Base-by-base conservation (phyloP, 495 filamentous ascomycete species). In the Halenospora varia region DNA sequence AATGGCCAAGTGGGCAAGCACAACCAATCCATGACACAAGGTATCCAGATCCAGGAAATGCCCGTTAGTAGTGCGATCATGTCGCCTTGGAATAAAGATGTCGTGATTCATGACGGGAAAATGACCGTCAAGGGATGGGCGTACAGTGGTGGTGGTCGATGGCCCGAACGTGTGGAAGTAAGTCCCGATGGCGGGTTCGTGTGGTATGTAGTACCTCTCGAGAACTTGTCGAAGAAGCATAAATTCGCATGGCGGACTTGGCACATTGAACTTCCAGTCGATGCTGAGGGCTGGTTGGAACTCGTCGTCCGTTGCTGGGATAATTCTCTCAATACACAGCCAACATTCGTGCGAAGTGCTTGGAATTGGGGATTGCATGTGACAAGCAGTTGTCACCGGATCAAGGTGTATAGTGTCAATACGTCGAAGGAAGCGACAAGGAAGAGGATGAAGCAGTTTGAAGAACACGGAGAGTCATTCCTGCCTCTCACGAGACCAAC, bases 351-450 rank as follows among this genome's bases (percentile, higher is more conserved):
- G 25, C 73, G 66, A 48, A 74, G 51, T 62, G 70, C 24, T 67
- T 77, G 74, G 77, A 80, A 81, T 65, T 87, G 82, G 83, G 84
- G 82, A 41, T 70, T 87, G 13, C 84, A 87, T 68, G 84, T 88
- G 23, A 87, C 84, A 1, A 78, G 75, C n/a, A 83, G 79, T 2
- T 81, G 78, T 25, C 85, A 87, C 62, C 76, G 83, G 2, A 77
- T 88, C 68, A 82, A 71, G 53, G 62, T 87, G 10, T 88, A 86
- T 66, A 86, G 81, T 57, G 73, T 86, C 60, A 87, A 87, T 66
- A 78, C 75, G 59, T 72, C 56, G 0, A 75, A 68, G 18, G 66
- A 76, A 1, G 60, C 65, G 4, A 87, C 84, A 1, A 71, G 67
- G 18, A 64, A 70, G 56, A 68, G 79, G 8, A 57, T 88, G 54